Percentiles rank a stretch among this genome's conserved stretches.
Evolutionary conservation across 2,329 filamentous ascomycete species (phyloP).

Genomic region (Paracamarosporium sp.): DNA sequence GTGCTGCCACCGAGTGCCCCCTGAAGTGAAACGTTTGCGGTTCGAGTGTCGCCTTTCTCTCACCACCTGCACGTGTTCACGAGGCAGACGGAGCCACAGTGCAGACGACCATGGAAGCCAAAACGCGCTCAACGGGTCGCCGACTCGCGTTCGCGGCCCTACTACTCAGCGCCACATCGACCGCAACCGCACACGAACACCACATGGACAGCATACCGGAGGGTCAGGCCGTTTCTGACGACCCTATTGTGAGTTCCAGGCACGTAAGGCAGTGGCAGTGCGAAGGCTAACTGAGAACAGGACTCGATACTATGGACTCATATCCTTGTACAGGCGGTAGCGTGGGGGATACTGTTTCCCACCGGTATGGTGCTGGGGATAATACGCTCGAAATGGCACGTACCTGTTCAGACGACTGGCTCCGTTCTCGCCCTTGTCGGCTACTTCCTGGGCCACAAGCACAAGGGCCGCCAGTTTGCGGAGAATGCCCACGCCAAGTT

Average conservation of each 20-base stretch:
- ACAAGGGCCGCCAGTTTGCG: constrained; percentile 86
- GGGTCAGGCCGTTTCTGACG: constrained; percentile 44
- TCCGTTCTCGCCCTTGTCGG: constrained; percentile 79
- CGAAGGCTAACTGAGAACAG: constrained; percentile 36
- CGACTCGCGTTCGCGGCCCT: constrained; percentile 25
- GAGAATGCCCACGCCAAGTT: constrained; percentile 83
- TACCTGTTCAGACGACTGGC: constrained; percentile 81
- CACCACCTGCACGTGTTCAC: constrained; percentile 9
- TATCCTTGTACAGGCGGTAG: constrained; percentile 84
- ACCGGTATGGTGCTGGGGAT: constrained; percentile 96
- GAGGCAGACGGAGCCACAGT: background rate
- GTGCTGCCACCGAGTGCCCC: background rate
- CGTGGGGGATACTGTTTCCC: constrained; percentile 92
- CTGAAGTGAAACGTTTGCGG: constrained; percentile 23
- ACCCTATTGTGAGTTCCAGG: constrained; percentile 41
- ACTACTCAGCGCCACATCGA: constrained; percentile 45
- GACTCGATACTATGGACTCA: constrained; percentile 92
- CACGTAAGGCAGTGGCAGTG: background rate
- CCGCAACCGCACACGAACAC: constrained; percentile 51
- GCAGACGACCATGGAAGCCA: constrained; percentile 10
- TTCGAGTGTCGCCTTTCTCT: constrained; percentile 21
- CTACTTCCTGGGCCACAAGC: constrained; percentile 89
- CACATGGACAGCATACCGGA: constrained; percentile 47
- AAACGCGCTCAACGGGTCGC: constrained; percentile 18
- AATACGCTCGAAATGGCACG: constrained; percentile 89